Evolutionary conservation across 2,329 filamentous ascomycete genomes (phyloP), one percentile per base, ranked within the genome.

Genomic region (Graphilbum fragrans): DNA sequence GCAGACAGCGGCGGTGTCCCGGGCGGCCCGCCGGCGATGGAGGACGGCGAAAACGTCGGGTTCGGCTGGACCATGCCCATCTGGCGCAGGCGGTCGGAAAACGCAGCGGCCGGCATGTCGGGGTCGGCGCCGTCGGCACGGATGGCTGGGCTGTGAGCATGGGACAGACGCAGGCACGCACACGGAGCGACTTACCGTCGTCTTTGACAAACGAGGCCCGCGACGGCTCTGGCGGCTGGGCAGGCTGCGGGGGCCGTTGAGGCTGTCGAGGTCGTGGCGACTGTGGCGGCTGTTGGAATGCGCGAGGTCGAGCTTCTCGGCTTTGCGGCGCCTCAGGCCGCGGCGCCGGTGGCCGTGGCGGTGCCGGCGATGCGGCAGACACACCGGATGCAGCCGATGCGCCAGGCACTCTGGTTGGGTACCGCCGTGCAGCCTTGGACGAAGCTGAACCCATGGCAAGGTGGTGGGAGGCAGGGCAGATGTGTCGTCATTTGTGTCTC

Each of bases 61-160:
- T 68, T 70, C 5, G 72, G 70, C 37, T 70, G 63, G 9, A 64
- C 71, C 23, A 74, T 59, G 51, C 72, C 72, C 65, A 77, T 73
- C 46, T 70, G 57, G 21, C 63, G 63, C 5, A 77, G 63, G 16
- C 72, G 70, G 38, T 58, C 57, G 9, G 70, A 66, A 54, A 72
- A 75, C 46, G 58, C 64, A 17, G 58, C 51, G 40, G 56, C 50
- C n/a, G 55, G 39, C 44, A 47, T 47, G 29, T 69, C 62, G n/a
- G 67, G 62, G 43, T 67, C 61, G 45, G 51, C 49, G 29, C 56
- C 56, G 44, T 69, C 63, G 32, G 59, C 52, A 41, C 52, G 58
- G 45, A 65, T 60, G 10, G 60, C 64, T 70, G 40, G n/a, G n/a
- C n/a, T n/a, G n/a, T n/a, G n/a, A n/a, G n/a, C 7, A 27, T 7